Evolutionary conservation across 2,329 filamentous ascomycete species (phyloP).

Genomic region (Reticulascus tulasneorum): DNA sequence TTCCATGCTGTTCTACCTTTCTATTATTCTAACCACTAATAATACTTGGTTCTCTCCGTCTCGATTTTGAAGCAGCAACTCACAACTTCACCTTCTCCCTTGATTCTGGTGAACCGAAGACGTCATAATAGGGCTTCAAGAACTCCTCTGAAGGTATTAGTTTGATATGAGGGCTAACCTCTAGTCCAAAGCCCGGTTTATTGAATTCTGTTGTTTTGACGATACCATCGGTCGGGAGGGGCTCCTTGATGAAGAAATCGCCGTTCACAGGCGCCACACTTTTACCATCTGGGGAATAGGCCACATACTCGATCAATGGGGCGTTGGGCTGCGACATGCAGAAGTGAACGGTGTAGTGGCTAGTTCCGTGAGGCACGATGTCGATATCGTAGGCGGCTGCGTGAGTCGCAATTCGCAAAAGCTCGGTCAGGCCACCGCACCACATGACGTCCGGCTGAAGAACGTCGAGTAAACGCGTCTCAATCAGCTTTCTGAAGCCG

Average conservation of each 20-base stretch:
- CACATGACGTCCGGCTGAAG: conserved; percentile 97
- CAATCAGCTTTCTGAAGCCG: conserved; percentile 90
- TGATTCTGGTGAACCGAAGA: no score
- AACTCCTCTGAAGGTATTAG: no score
- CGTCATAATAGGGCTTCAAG: no score
- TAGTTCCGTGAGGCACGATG: conserved; percentile 90
- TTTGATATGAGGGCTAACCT: conserved; percentile 87
- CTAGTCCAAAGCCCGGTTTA: conserved; percentile 86
- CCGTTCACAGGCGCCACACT: conserved; percentile 89
- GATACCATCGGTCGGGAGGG: conserved; percentile 78
- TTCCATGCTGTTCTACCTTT: no score
- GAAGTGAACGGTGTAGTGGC: conserved; percentile 94
- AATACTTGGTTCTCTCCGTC: no score
- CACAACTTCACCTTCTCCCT: no score
- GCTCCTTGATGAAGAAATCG: conserved; percentile 85
- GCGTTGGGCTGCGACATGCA: conserved; percentile 90
- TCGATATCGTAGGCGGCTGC: conserved; percentile 91
- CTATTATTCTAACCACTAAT: no score
- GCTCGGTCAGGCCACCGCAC: conserved; percentile 88
- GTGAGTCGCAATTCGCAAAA: conserved; percentile 84
- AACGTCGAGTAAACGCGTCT: conserved; percentile 88
- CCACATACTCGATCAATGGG: conserved; percentile 93
- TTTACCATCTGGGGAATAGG: conserved; percentile 87
- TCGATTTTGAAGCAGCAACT: no score
- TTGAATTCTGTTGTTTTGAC: conserved; percentile 76